Evolutionary conservation across 2,329 filamentous ascomycete genomes (phyloP), one percentile per base, ranked within the genome.

Genomic region (Curvularia verruculosa): DNA sequence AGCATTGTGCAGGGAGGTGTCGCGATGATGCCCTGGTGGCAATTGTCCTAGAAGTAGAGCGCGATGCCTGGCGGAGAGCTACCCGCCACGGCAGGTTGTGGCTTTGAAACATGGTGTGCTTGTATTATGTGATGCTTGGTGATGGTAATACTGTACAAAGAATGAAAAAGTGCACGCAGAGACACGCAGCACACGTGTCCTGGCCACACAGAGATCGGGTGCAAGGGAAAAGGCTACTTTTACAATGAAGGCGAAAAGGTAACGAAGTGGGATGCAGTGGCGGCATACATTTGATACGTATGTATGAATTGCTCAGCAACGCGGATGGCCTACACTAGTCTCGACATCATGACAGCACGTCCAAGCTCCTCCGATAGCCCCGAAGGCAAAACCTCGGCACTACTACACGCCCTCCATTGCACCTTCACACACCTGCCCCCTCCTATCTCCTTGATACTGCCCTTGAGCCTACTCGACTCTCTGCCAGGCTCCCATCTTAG

Each of bases 81-180:
- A 81, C 79, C 80, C 86, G 84, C 87, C 86, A 89, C 78, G 85
- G 84, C 71, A 88, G 77, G 65, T 83, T 84, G 77, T 86, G 85
- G 70, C 84, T 82, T 79, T 86, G 85, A 75, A 87, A 81, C 87
- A 89, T 89, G 56, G 40, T 59, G 23, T 47, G 2, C 23, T n/a
- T 19, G 37, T 18, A 36, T 44, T 54, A 31, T 49, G 50, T 34
- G 36, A 44, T 46, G 55, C 57, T 50, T 56, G 37, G 52, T 41
- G 49, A 52, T 56, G 37, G 29, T 19, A 53, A 37, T 48, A 53
- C 37, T 53, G 52, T 49, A 53, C 54, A 56, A 49, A 46, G 45
- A 54, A 57, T 45, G 31, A 45, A 49, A 26, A 19, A 57, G 9
- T 24, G 45, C n/a, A 39, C 19, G 45, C 21, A 28, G 19, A 7